These are phyloP conservation scores for Auxenochlorella pyrenoidosa DNA, from an alignment of 139 green algal genomes.

Conservation along the genomic window DNA sequence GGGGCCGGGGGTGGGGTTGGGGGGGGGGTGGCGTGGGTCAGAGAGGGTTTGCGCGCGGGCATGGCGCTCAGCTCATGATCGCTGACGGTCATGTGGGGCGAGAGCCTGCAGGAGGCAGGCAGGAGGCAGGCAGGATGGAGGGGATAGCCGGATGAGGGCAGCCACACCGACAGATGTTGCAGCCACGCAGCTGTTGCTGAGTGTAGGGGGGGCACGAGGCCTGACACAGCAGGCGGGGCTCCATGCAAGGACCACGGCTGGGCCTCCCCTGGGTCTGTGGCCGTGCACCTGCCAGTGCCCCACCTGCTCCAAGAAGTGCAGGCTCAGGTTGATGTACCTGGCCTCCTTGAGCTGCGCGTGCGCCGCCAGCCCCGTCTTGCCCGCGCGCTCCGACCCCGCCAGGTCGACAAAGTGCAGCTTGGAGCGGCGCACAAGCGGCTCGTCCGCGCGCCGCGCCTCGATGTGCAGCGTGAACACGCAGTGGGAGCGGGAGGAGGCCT, in stretches of 20 bases:
- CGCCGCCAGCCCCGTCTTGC: constrained; percentile 88
- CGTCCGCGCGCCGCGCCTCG: constrained; percentile 91
- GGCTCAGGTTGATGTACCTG: constrained; percentile 96
- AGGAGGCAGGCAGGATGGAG: background rate
- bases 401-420: constrained; percentile 97
- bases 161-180: no score
- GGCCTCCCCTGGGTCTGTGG: no score
- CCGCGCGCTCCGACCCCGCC: constrained; percentile 92
- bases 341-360: constrained; percentile 93
- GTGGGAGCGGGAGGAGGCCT: constrained; percentile 86
- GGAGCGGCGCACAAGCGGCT: constrained; percentile 76
- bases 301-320: constrained; percentile 90
- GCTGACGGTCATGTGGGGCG: no score
- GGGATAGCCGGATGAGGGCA: no score
- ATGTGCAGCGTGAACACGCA: constrained; percentile 93
- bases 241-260: no score
- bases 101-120: no score
- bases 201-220: no score
- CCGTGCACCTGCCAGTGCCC: no score
- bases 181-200: no score
- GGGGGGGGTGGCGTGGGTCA: background rate
- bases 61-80: no score
- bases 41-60: no score
- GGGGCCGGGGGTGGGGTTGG: background rate
- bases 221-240: no score